Evolutionary conservation across 108 stramenopile species (phyloP), one percentile per base, ranked within the genome.

Genomic region (Discostella pseudostelligera): DNA sequence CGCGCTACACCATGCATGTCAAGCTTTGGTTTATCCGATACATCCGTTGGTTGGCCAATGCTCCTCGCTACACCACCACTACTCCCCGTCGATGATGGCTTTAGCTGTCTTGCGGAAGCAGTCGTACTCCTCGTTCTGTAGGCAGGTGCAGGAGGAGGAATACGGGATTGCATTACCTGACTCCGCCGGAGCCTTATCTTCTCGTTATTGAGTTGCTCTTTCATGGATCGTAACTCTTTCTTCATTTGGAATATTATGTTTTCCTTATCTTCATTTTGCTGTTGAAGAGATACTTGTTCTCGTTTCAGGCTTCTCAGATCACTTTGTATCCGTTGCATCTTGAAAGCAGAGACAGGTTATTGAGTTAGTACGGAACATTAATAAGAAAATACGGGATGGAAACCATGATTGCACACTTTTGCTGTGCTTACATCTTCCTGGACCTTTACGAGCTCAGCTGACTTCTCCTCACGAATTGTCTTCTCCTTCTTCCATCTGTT

Each of bases 401-500:
- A 25, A 57, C 35, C 36, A 49, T 44, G 12, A 50, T 56, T n/a
- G 22, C 14, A 21, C 26, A 68, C 1, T 17, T 24, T 45, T n/a
- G 32, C 32, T 5, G 5, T 4, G 5, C 70, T 66, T 26, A 80
- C 62, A 59, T 83, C 80, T 55, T 73, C 67, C 56, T 82, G 72
- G 16, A 59, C 26, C 69, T 89, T 88, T 54, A 85, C 94, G 0
- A 92, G 65, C 56, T 95, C 89, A 25, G 80, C 74, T 10, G 77
- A 49, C 53, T 80, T 76, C 56, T 88, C 87, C 65, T 95, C 94
- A 6, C 89, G 79, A 14, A 82, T 39, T 13, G 54, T 35, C 82
- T 91, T 95, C 65, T 95, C 94, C 60, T 95, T 95, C 63, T 92
- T 77, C 89, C 87, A 90, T 26, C 91, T 76, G n/a, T 58, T 56